A percentile compares a stretch with the other conserved stretches of the same genome.
Evolutionary conservation across 2,329 filamentous ascomycete species (phyloP).

Genomic region (Colletotrichum euphorbiae): DNA sequence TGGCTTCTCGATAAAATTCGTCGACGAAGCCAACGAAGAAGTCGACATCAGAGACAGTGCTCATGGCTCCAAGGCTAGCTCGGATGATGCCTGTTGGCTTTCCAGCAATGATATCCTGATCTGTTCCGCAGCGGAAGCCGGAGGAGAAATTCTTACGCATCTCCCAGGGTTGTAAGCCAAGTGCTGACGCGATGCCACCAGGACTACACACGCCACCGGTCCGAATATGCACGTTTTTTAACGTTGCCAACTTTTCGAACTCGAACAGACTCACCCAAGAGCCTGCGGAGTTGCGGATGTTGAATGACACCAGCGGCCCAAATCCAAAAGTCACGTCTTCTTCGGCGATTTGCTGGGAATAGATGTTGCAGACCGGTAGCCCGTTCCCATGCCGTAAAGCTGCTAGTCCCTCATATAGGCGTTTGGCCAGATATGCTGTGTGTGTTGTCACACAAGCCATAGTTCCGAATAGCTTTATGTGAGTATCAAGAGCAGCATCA

Average conservation of each 20-base stretch:
- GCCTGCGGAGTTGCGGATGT: slow-evolving; percentile 75
- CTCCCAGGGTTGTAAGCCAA: slow-evolving; percentile 83
- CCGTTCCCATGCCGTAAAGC: slow-evolving; percentile 77
- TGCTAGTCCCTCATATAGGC: slow-evolving; percentile 68
- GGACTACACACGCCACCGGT: slow-evolving; percentile 94
- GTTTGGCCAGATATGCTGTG: slow-evolving; percentile 71
- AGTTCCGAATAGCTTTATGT: slow-evolving; percentile 76
- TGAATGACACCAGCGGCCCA: slow-evolving; percentile 88
- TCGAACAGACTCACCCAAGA: slow-evolving; percentile 85
- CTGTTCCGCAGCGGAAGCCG: slow-evolving; percentile 85
- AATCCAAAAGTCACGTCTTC: slow-evolving; percentile 50
- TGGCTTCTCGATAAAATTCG: slow-evolving; percentile 69
- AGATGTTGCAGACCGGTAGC: slow-evolving; percentile 72
- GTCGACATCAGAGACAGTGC: slow-evolving; percentile 78
- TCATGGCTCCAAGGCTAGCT: slow-evolving; percentile 91
- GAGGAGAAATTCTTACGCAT: slow-evolving; percentile 86
- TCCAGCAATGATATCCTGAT: slow-evolving; percentile 83
- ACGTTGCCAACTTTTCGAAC: slow-evolving; percentile 84
- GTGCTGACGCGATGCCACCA: slow-evolving; percentile 79
- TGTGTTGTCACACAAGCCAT: slow-evolving; percentile 79
- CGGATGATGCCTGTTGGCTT: slow-evolving; percentile 91
- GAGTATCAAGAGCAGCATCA: slow-evolving; percentile 77
- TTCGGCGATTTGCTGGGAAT: slow-evolving; percentile 53
- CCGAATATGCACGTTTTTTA: slow-evolving; percentile 85
- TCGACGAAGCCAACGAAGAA: slow-evolving; percentile 77